Evolutionary conservation across 2,329 filamentous ascomycete species (phyloP).

Genomic region (Orbilia oligospora): DNA sequence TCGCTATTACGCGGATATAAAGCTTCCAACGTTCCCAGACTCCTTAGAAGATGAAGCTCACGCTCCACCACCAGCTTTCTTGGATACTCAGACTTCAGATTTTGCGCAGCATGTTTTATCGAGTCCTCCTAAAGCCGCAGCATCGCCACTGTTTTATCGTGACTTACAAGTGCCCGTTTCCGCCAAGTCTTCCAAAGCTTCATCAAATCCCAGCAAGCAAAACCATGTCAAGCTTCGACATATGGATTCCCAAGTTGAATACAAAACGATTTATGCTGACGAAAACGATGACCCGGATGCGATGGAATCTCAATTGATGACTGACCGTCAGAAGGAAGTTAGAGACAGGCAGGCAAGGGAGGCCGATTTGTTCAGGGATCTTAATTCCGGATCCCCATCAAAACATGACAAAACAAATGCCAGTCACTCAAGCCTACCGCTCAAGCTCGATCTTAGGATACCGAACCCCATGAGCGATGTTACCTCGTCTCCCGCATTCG

Average conservation of each 20-base stretch:
- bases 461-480: constrained; percentile 50
- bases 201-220: constrained; percentile 61
- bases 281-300: constrained; percentile 72
- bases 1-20: constrained; percentile 71
- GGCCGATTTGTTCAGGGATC: constrained; percentile 65
- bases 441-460: constrained; percentile 55
- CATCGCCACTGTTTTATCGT: constrained; percentile 51
- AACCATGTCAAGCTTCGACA: constrained; percentile 68
- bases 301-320: constrained; percentile 78
- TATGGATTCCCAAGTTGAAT: constrained; percentile 85
- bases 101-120: constrained; percentile 48
- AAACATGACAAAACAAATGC: constrained; percentile 12
- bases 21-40: constrained; percentile 70
- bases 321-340: constrained; percentile 84
- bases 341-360: constrained; percentile 78
- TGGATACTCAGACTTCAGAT: constrained; percentile 62
- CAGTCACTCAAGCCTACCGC: not conserved
- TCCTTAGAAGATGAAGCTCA: constrained; percentile 67
- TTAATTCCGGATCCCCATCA: constrained; percentile 29
- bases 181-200: constrained; percentile 60
- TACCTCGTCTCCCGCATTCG: constrained; percentile 16
- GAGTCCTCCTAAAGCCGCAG: constrained; percentile 40
- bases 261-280: constrained; percentile 73
- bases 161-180: constrained; percentile 39
- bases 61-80: constrained; percentile 47